Evolutionary conservation across 176 grass and related monocot genomes (phyloP).

Genomic region (Areca catechu): DNA sequence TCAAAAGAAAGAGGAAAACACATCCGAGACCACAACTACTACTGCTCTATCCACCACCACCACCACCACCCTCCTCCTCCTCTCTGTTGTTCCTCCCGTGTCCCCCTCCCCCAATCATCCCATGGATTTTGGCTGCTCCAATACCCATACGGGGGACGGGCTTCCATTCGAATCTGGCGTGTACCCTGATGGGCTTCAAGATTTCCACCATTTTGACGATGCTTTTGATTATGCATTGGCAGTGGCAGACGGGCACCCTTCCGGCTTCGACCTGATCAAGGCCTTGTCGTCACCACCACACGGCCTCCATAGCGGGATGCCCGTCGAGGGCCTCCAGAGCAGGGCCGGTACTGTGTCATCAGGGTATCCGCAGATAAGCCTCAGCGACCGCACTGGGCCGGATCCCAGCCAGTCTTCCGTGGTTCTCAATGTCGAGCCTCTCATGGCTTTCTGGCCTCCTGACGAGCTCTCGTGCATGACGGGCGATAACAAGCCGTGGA

Average conservation of each 20-base stretch:
- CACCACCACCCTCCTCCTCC: too few relatives aligned
- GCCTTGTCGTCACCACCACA: slow-evolving; percentile 12
- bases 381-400: not conserved
- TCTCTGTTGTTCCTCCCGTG: too few relatives aligned
- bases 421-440: not conserved
- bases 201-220: slow-evolving; percentile 23
- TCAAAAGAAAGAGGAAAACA: too few relatives aligned
- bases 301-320: not conserved
- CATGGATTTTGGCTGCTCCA: slow-evolving; percentile 49
- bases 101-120: not conserved
- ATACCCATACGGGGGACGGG: slow-evolving; percentile 17
- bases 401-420: not conserved
- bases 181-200: slow-evolving; percentile 14
- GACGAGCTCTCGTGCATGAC: slow-evolving; percentile 21
- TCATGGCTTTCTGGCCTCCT: slow-evolving; percentile 24
- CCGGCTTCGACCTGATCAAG: too few relatives aligned
- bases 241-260: slow-evolving; percentile 1
- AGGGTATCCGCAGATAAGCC: not conserved
- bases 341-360: not conserved
- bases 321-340: too few relatives aligned
- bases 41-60: too few relatives aligned
- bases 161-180: slow-evolving; percentile 21
- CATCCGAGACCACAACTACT: too few relatives aligned
- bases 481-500: slow-evolving; percentile 13
- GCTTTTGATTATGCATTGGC: slow-evolving; percentile 1